These are phyloP conservation scores for Globisporangium viniferum DNA, from an alignment of 352 stramenopile species.

Conservation along the genomic window DNA sequence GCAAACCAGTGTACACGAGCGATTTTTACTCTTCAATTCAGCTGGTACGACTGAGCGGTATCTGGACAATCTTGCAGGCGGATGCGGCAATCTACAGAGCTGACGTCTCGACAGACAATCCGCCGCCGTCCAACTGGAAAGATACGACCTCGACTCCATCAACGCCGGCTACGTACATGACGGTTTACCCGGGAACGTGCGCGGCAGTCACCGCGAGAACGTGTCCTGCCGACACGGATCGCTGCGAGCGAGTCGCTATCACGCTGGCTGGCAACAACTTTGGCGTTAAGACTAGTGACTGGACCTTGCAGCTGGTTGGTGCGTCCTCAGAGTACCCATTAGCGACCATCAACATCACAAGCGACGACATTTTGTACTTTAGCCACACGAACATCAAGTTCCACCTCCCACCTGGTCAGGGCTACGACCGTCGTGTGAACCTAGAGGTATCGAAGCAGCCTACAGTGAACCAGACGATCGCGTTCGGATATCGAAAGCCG, in stretches of 20 bases:
- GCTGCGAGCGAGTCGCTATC: constrained; percentile 42
- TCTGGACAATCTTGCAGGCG: constrained; percentile 31
- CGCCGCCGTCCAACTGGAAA: constrained; percentile 31
- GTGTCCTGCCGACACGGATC: constrained; percentile 40
- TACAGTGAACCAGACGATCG: constrained; percentile 30
- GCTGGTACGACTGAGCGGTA: constrained; percentile 31
- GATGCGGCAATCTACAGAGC: constrained; percentile 26
- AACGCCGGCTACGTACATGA: constrained; percentile 21
- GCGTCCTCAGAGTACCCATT: constrained; percentile 11
- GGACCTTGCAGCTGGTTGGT: constrained; percentile 38
- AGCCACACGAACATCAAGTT: constrained; percentile 61
- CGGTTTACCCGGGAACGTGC: constrained; percentile 38
- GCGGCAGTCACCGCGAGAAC: constrained; percentile 15
- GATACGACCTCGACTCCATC: constrained; percentile 22
- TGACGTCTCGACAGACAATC: constrained; percentile 20
- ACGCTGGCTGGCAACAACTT: constrained; percentile 57
- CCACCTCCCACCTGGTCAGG: constrained; percentile 46
- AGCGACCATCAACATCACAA: constrained; percentile 31
- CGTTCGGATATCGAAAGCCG: constrained; percentile 42
- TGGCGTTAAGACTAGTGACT: constrained; percentile 33
- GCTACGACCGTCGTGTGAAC: constrained; percentile 33
- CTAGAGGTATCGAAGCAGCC: constrained; percentile 32
- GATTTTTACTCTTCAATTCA: constrained; percentile 19
- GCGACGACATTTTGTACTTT: constrained; percentile 46
- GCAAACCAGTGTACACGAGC: constrained; percentile 38